Evolutionary conservation across 2,329 filamentous ascomycete species (phyloP), one percentile per base, ranked within the genome.

Genomic region (Arthrobotrys pseudoclavata): DNA sequence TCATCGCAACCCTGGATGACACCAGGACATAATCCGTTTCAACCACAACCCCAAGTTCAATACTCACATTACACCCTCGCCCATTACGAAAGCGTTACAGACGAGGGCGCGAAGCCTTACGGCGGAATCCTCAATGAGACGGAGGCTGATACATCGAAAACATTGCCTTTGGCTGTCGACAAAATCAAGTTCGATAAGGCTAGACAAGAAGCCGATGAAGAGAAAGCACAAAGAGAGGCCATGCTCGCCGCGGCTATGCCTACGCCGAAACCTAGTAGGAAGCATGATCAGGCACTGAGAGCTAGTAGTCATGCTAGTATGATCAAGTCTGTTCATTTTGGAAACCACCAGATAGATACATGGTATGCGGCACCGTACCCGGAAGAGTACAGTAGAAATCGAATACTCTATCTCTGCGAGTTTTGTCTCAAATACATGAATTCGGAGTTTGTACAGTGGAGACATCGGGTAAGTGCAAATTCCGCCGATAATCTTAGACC

Each of bases 341-440:
- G 96, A 53, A 93, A 94, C 63, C 96, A 92, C 87, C 96, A 99
- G 84, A 99, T 99, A 81, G 96, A 99, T 83, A 99, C 96, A 2
- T 98, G 96, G 94, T 97, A 99, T 84, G 95, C 96, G 31, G 96
- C 96, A 45, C 96, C 96, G 12, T 99, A 99, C 83, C 96, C 96
- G 0, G 96, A 97, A 83, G 96, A 99, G 84, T 99, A 99, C 86
- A 98, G 94, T 83, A 90, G 95, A 79, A 98, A 99, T 83, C 91
- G 93, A 31, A 92, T 97, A 42, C 88, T 99, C n/a, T 98, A 97
- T 84, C 98, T 99, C 79, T 99, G 96, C 87, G 96, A 99, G 84
- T 99, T 98, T 84, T 99, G 96, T 83, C 87, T 99, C 76, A 99
- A 98, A 85, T 99, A 99, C 85, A 97, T 99, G 94, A 97, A 96